These are phyloP conservation scores for Capronia americana DNA, from an alignment of 2,329 filamentous ascomycete species.

Conservation along the genomic window DNA sequence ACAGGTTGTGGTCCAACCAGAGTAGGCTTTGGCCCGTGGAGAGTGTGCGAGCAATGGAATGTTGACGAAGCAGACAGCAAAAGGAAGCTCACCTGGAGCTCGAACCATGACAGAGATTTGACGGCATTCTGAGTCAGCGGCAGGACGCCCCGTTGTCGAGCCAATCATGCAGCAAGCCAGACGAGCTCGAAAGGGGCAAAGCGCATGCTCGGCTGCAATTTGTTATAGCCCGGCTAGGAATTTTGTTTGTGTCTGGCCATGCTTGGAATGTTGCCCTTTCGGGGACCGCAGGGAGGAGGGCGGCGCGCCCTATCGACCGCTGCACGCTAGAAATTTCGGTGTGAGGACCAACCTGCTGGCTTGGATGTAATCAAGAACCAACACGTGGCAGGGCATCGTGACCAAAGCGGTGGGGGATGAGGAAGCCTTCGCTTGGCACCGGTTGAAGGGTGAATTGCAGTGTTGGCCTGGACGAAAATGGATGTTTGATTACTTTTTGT, in stretches of 20 bases:
- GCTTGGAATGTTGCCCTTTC: not conserved
- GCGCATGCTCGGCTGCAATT: constrained; percentile 6
- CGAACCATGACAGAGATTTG: constrained; percentile 29
- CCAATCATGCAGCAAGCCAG: constrained; percentile 21
- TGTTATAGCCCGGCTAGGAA: constrained; percentile 16
- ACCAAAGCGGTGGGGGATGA: not conserved
- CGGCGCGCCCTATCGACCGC: not conserved
- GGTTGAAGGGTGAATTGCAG: not conserved
- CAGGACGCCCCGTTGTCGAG: constrained; percentile 1
- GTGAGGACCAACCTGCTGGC: not conserved
- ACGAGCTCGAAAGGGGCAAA: constrained; percentile 26
- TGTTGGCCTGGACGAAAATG: not conserved
- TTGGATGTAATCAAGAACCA: not conserved
- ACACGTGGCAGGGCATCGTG: not conserved
- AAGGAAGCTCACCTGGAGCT: constrained; percentile 1
- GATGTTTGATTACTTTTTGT: constrained; percentile 13
- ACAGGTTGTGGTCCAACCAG: not conserved
- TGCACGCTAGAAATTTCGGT: not conserved
- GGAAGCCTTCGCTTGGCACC: not conserved
- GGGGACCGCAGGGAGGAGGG: not conserved
- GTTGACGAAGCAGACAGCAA: constrained; percentile 16
- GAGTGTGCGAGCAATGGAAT: constrained; percentile 12
- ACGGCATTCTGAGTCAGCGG: constrained; percentile 32
- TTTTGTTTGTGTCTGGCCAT: constrained; percentile 12
- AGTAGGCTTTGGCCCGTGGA: constrained; percentile 1